Evolutionary conservation across 2,329 filamentous ascomycete genomes (phyloP).

Genomic region (Didymella lethalis): DNA sequence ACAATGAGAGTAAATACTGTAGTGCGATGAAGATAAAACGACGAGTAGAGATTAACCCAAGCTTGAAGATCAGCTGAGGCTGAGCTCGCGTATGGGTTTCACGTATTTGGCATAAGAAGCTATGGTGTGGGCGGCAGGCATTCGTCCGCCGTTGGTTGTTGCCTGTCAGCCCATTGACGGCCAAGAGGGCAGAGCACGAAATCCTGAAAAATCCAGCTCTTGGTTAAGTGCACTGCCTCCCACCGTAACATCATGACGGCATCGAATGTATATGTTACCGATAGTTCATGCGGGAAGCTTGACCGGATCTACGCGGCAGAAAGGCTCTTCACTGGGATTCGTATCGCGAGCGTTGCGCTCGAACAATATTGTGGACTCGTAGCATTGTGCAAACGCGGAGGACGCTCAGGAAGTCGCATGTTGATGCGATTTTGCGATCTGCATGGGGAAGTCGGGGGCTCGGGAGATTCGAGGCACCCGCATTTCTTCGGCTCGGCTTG

Average conservation of each 20-base stretch:
- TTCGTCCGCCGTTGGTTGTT: too few relatives aligned
- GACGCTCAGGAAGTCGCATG: not conserved
- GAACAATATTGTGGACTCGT: not conserved
- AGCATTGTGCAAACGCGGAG: not conserved
- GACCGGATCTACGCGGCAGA: not conserved
- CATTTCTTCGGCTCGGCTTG: conserved; percentile 1
- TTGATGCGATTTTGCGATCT: not conserved
- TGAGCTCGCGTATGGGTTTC: too few relatives aligned
- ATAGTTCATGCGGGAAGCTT: not conserved
- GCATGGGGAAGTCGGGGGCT: not conserved
- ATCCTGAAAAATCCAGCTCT: not conserved
- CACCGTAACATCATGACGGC: not conserved
- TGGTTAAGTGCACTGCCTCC: conserved; percentile 2
- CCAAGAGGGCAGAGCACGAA: conserved; percentile 2
- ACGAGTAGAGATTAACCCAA: too few relatives aligned
- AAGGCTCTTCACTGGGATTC: too few relatives aligned
- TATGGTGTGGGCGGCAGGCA: too few relatives aligned
- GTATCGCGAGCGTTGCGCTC: not conserved
- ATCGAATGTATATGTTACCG: not conserved
- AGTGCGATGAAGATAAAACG: too few relatives aligned
- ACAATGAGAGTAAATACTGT: too few relatives aligned
- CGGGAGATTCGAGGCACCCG: conserved; percentile 5
- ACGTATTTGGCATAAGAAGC: too few relatives aligned
- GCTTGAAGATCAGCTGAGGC: too few relatives aligned
- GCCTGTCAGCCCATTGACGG: not conserved